A percentile compares a stretch with the other conserved stretches of the same genome.
These are phyloP conservation scores for Pholiota conissans DNA, from an alignment of 768 basidiomycete species.

Conservation along the genomic window DNA sequence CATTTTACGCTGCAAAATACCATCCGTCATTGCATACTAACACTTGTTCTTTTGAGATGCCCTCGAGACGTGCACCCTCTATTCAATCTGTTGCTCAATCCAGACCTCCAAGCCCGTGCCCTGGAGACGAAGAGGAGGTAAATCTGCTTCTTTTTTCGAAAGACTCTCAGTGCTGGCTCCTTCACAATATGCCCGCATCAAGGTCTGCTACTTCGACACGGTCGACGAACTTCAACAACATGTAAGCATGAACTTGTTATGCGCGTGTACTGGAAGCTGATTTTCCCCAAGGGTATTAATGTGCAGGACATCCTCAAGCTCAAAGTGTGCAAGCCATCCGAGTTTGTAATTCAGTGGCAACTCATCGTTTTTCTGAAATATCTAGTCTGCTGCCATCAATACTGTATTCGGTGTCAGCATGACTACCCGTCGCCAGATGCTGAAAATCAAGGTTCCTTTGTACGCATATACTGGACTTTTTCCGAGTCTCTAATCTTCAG, in stretches of 20 bases:
- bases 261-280: constrained; percentile 13
- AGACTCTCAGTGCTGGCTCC: neutral
- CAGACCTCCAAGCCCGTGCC: constrained; percentile 47
- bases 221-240: constrained; percentile 88
- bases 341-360: too few species aligned
- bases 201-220: constrained; percentile 70
- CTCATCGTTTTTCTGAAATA: too few species aligned
- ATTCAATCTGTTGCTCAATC: constrained; percentile 46
- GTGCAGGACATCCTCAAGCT: constrained; percentile 94
- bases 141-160: neutral
- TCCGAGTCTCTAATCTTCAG: neutral
- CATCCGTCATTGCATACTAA: neutral
- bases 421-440: constrained; percentile 85
- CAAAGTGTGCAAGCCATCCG: constrained; percentile 55
- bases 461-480: constrained; percentile 19
- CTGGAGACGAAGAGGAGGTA: constrained; percentile 46
- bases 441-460: constrained; percentile 83
- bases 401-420: constrained; percentile 88
- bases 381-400: constrained; percentile 75
- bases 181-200: neutral
- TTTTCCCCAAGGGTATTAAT: constrained; percentile 74
- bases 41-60: constrained; percentile 28
- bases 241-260: constrained; percentile 35
- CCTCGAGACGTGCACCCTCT: constrained; percentile 54
- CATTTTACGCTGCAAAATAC: neutral